Base-by-base conservation (phyloP, 805 yeast species). In the Maudiozyma turicensis region DNA sequence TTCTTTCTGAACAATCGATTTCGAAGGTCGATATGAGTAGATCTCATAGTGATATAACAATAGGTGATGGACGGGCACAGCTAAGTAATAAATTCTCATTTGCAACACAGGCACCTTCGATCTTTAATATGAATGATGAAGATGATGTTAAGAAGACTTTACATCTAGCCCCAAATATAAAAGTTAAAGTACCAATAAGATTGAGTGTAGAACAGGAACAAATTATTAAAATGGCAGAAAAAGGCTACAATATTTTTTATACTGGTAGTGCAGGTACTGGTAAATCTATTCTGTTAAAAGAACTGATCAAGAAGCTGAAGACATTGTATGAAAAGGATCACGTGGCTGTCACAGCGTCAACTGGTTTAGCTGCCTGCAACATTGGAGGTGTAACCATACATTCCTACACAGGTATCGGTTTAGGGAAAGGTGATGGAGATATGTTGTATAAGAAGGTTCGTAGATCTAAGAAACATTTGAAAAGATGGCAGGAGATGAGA, bases 231-330 rank as follows among this genome's bases (percentile, higher is more conserved):
- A 66, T 86, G 48, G 95, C 83, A 0, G 66, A 77, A 42, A 60
- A 71, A 26, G 89, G 95, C 0, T 68, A 72, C 14, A 86, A 83
- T 51, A 68, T 93, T 3, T 93, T 93, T 61, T 93, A 86, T 63
- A 93, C 99, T 0, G 99, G 99, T 46, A 88, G 97, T 34, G 99
- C 99, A 0, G 99, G 99, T 59, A 93, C 99, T 0, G 99, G 99
- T 61, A 93, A 93, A 63, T 91, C 99, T 1, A 84, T 93, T 4
- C 70, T 93, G n/a, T 69, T 93, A 46, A 75, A 76, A 52, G 72
- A 79, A 9, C 71, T 86, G 37, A 84, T 86, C 48, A 76, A 77
- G 56, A 65, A 72, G 0, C 61, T 86, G 48, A 72, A 68, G 52
- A 51, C 54, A 1, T 73, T 72, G 50, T 73, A 78, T 60, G 72